Evolutionary conservation across 495 filamentous ascomycete genomes (phyloP).

Genomic region (Penicillium flavigenum): DNA sequence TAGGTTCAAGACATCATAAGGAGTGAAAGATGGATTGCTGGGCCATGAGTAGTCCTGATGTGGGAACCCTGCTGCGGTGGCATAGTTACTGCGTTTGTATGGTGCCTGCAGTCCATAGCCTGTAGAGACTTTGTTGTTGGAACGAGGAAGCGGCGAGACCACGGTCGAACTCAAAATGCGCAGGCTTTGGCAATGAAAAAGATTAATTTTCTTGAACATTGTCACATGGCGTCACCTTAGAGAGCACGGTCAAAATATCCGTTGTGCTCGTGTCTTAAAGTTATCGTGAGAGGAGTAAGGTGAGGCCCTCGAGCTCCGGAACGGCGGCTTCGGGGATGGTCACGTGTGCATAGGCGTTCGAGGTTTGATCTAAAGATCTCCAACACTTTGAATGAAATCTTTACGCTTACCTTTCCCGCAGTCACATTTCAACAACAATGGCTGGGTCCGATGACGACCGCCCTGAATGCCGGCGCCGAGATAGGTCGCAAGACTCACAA

Average conservation of each 20-base stretch:
- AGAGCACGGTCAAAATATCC: conserved; percentile 19
- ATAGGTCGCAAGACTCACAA: conserved; percentile 19
- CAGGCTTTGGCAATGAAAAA: conserved; percentile 28
- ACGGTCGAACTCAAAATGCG: conserved; percentile 30
- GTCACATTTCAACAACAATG: conserved; percentile 20
- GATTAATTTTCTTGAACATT: conserved; percentile 40
- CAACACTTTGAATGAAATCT: neutral
- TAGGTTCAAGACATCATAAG: conserved; percentile 83
- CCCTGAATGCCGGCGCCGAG: conserved; percentile 27
- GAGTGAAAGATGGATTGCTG: conserved; percentile 53
- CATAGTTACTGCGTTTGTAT: conserved; percentile 28
- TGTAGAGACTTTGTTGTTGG: neutral
- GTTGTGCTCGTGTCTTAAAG: conserved; percentile 15
- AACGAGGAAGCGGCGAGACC: conserved; percentile 19
- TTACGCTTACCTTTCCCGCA: neutral
- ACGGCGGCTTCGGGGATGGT: conserved; percentile 12
- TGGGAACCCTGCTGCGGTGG: conserved; percentile 29
- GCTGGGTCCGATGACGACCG: conserved; percentile 22
- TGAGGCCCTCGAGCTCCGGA: conserved; percentile 2
- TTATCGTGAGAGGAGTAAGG: conserved; percentile 1
- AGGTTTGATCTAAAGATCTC: conserved; percentile 17
- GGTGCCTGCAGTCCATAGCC: conserved; percentile 1
- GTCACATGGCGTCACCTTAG: conserved; percentile 35
- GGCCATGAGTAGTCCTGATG: conserved; percentile 40
- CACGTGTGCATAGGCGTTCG: conserved; percentile 25